Evolutionary conservation across 805 yeast genomes (phyloP).

Genomic region (Yarrowia phangngaensis): DNA sequence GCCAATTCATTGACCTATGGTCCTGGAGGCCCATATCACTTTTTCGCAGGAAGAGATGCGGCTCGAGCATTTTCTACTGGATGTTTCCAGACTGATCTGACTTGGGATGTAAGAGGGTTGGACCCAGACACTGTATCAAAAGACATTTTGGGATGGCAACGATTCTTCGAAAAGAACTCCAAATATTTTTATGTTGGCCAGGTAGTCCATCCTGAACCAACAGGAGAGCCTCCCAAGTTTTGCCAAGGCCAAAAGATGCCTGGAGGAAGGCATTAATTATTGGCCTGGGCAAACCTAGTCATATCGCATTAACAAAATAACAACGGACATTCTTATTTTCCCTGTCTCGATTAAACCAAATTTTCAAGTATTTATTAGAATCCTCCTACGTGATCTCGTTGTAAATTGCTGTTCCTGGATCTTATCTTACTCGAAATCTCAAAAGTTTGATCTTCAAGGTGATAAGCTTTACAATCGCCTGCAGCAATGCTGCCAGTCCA

Average conservation of each 20-base stretch:
- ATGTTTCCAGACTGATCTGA: constrained; percentile 58
- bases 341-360: too few relatives aligned
- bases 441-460: too few relatives aligned
- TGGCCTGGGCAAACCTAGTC: too few relatives aligned
- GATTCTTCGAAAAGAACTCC: constrained; percentile 45
- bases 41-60: constrained; percentile 62
- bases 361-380: too few relatives aligned
- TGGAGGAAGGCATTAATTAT: constrained; percentile 20
- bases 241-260: constrained; percentile 24
- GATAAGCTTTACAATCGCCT: too few relatives aligned
- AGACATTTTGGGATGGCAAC: constrained; percentile 52
- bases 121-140: constrained; percentile 43
- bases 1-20: constrained; percentile 52
- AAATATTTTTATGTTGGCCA: constrained; percentile 63
- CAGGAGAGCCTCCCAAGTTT: constrained; percentile 15
- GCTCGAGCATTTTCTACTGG: constrained; percentile 71
- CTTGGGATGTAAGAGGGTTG: constrained; percentile 64
- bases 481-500: too few relatives aligned
- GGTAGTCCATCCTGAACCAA: constrained; percentile 37
- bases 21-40: constrained; percentile 52
- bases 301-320: too few relatives aligned
- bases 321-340: too few relatives aligned
- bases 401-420: too few relatives aligned
- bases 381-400: too few relatives aligned
- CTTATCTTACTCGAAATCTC: too few relatives aligned